Evolutionary conservation across 202 grass and related monocot species (phyloP), one percentile per base, ranked within the genome.

Genomic region (Hordeum pubiflorum): DNA sequence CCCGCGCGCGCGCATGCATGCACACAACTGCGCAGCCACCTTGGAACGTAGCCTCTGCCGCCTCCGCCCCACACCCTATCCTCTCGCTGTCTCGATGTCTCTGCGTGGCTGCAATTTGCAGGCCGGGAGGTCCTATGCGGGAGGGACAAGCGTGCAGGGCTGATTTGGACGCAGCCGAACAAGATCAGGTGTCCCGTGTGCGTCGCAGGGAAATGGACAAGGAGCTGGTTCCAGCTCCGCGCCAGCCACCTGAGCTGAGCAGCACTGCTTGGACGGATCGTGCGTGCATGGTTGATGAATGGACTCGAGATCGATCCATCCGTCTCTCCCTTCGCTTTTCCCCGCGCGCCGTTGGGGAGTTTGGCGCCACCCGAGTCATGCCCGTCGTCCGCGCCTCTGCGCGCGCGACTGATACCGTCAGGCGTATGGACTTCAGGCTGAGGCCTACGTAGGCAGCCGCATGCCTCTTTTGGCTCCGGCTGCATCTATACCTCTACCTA

Each of bases 271-370:
- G 74, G 69, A 72, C 17, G 68, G 65, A 64, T 31, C 12, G 5
- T 34, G 23, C 11, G 41, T 46, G 67, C 43, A 48, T 48, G 13
- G 44, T 27, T 27, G 26, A 1, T 46, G 44, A 14, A 17, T 48
- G 17, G 23, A 18, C n/a, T 13, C 67, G 6, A 3, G 55, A 71
- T 14, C 12, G 24, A 10, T 72, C 24, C 37, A 48, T 46, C 17
- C 58, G 46, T 13, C 24, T 50, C 44, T 43, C 36, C 22, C 66
- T 12, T 37, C 75, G 14, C 62, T 31, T 63, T 63, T 63, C 76
- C 11, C 74, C 29, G 66, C 32, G 76, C 76, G 83, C 76, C 76
- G 83, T 65, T 69, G 76, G 57, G 3, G 17, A 21, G 17, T 64
- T 79, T 85, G 67, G 76, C 76, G 43, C 40, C 67, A 71, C 14